These are phyloP conservation scores for Aspergillus egyptiacus DNA, from an alignment of 495 filamentous ascomycete species.

Conservation along the genomic window DNA sequence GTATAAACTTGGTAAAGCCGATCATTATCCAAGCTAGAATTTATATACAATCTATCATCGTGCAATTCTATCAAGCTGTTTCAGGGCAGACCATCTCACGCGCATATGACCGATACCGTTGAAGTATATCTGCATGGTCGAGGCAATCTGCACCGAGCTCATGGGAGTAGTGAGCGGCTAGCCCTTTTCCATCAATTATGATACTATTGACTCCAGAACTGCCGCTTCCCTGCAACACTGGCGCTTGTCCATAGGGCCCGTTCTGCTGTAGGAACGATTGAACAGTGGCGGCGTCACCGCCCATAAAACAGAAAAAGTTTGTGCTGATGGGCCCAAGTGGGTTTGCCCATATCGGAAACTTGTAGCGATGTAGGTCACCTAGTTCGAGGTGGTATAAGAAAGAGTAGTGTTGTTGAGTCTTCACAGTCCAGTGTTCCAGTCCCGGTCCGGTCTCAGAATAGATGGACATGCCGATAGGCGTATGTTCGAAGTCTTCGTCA, in stretches of 20 bases:
- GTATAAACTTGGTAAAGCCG: too few relatives aligned
- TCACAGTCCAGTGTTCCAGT: slow-evolving; percentile 43
- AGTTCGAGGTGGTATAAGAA: slow-evolving; percentile 48
- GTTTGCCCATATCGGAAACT: slow-evolving; percentile 47
- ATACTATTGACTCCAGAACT: slow-evolving; percentile 22
- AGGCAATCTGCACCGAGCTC: slow-evolving; percentile 31
- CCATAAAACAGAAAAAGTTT: slow-evolving; percentile 46
- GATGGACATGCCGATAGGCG: slow-evolving; percentile 27
- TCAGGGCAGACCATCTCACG: slow-evolving; percentile 40
- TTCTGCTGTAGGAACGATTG: slow-evolving; percentile 14
- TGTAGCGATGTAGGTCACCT: slow-evolving; percentile 40
- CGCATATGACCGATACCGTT: slow-evolving; percentile 47
- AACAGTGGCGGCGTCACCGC: slow-evolving; percentile 29
- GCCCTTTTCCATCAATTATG: slow-evolving; percentile 47
- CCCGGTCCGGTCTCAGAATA: slow-evolving; percentile 30
- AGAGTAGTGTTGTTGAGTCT: slow-evolving; percentile 51
- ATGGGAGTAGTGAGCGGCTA: slow-evolving; percentile 47
- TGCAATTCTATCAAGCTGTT: slow-evolving; percentile 8
- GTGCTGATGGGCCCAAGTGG: slow-evolving; percentile 37
- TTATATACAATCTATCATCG: background rate
- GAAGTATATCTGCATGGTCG: slow-evolving; percentile 46
- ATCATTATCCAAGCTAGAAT: background rate
- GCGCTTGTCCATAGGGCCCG: background rate
- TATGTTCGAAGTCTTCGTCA: slow-evolving; percentile 20
- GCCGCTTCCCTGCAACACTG: background rate